Evolutionary conservation across 176 grass and related monocot genomes (phyloP), one percentile per base, ranked within the genome.

Genomic region (Oryza australiensis): DNA sequence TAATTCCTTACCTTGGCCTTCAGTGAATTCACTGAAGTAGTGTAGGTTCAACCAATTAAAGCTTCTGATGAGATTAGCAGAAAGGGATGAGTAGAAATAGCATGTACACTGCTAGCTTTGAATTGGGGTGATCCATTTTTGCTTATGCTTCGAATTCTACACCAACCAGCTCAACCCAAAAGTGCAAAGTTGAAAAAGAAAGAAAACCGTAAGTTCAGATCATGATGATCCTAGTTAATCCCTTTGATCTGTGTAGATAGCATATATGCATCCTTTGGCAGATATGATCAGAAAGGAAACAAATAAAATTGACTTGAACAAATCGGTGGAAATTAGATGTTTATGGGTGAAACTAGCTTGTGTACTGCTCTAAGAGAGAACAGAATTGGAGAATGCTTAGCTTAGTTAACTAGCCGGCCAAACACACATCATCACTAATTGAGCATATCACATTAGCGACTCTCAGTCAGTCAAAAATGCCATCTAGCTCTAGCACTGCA

Each of bases 1-100:
- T 60, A 74, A 66, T 88, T 88, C 63, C 35, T 40, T 40, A 16
- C 16, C 55, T 62, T 62, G 69, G 81, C 62, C 35, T 46, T 83
- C 62, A 62, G 22, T 79, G 35, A 79, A 68, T 64, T 68, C 34
- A 84, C 7, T 68, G 69, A 48, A 74, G 20, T 27, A 88, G 16
- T 68, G 62, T 62, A 74, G 60, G 34, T 27, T 14, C 26, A 73
- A 73, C 67, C 34, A 66, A 60, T 60, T 60, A 60, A 18, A 73
- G 81, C 16, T 80, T 62, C 53, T 62, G 48, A 30, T 66, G 40
- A 46, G 46, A 74, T 74, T 73, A 66, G 73, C 32, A 76, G 33
- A 40, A n/a, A 29, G 4, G 11, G 11, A 7, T 45, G 40, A 62
- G 27, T 34, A 27, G 65, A 35, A 59, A 62, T 73, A 73, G 70